A percentile compares a stretch with the other conserved stretches of the same genome.
These are phyloP conservation scores for Naganishia liquefaciens DNA, from an alignment of 1,284 basidiomycete genomes.

Conservation along the genomic window DNA sequence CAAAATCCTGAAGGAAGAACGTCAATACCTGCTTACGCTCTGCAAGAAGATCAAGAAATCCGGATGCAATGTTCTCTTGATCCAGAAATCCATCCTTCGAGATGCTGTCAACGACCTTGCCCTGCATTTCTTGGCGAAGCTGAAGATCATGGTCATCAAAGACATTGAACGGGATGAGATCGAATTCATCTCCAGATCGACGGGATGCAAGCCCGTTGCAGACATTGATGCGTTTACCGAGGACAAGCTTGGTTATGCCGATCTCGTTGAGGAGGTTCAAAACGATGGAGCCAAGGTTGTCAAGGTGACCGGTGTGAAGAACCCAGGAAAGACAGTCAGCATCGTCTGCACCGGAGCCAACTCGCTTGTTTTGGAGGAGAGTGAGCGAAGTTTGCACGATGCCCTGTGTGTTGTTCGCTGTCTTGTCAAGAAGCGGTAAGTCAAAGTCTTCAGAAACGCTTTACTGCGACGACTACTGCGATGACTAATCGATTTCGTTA, in stretches of 20 bases:
- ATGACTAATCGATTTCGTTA: slow-evolving; percentile 24
- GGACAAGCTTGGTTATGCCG: slow-evolving; percentile 96
- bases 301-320: slow-evolving; percentile 92
- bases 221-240: slow-evolving; percentile 99
- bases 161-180: slow-evolving; percentile 99
- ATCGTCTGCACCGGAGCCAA: slow-evolving; percentile 95
- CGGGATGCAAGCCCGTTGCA: slow-evolving; percentile 93
- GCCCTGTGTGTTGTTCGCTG: slow-evolving; percentile 97
- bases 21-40: slow-evolving; percentile 95
- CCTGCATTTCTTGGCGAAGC: slow-evolving; percentile 96
- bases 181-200: slow-evolving; percentile 91
- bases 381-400: slow-evolving; percentile 95
- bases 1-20: slow-evolving; percentile 98
- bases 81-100: slow-evolving; percentile 98
- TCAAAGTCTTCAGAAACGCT: slow-evolving; percentile 23
- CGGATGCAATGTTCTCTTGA: slow-evolving; percentile 96
- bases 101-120: slow-evolving; percentile 98
- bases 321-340: slow-evolving; percentile 90
- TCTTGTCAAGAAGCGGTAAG: slow-evolving; percentile 94
- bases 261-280: slow-evolving; percentile 88
- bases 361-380: slow-evolving; percentile 92
- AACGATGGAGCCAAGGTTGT: slow-evolving; percentile 88
- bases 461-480: not conserved
- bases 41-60: slow-evolving; percentile 99
- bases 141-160: slow-evolving; percentile 96